Evolutionary conservation across 2,329 filamentous ascomycete genomes (phyloP).

Genomic region (Aspergillus pseudotamarii): DNA sequence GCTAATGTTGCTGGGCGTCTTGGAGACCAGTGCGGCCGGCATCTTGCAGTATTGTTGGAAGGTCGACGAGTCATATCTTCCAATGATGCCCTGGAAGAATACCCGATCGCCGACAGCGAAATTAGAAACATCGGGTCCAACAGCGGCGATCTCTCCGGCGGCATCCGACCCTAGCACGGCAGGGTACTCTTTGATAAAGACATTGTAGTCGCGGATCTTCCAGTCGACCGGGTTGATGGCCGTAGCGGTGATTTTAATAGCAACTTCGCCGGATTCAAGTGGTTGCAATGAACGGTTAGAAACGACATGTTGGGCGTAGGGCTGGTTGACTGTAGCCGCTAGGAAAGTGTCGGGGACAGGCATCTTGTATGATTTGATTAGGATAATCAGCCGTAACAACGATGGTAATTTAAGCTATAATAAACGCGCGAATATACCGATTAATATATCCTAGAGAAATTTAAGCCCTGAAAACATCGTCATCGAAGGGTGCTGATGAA

Average conservation of each 20-base stretch:
- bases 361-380: not conserved
- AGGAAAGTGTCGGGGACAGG: constrained; percentile 11
- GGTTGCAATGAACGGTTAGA: constrained; percentile 22
- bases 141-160: constrained; percentile 18
- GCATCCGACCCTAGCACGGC: constrained; percentile 26
- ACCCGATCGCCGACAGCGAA: constrained; percentile 29
- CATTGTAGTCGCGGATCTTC: constrained; percentile 35
- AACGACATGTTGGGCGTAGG: constrained; percentile 16
- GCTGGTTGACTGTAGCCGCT: constrained; percentile 17
- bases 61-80: constrained; percentile 31
- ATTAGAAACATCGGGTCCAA: constrained; percentile 23
- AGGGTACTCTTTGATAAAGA: constrained; percentile 21
- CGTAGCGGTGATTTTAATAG: constrained; percentile 21
- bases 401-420: not conserved
- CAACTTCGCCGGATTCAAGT: constrained; percentile 18
- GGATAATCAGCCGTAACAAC: too few species aligned
- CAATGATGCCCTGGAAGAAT: constrained; percentile 41
- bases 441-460: not conserved
- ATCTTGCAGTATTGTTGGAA: constrained; percentile 45
- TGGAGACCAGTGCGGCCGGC: constrained; percentile 34
- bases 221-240: constrained; percentile 26
- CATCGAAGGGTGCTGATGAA: not conserved
- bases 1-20: constrained; percentile 33
- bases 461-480: too few species aligned
- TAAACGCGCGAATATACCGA: not conserved